These are phyloP conservation scores for Nepenthes gracilis DNA, from an alignment of 148 eudicot genomes.

Conservation along the genomic window DNA sequence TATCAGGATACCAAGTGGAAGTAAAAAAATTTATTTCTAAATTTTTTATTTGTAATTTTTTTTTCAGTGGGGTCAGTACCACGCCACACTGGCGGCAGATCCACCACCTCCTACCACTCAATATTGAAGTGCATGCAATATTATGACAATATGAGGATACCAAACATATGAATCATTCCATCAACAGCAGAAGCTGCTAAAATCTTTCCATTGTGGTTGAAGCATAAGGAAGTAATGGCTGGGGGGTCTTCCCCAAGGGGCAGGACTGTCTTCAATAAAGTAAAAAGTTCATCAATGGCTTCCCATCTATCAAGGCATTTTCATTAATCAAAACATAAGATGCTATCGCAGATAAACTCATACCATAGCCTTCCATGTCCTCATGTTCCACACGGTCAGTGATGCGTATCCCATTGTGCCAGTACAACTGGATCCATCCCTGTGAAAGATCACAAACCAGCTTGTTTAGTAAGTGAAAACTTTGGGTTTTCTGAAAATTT, in stretches of 20 bases:
- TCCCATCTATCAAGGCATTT: constrained; percentile 3
- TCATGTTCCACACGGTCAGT: constrained; percentile 94
- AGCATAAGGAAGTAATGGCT: constrained; percentile 82
- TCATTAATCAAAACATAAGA: constrained; percentile 9
- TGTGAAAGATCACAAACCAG: constrained; percentile 1
- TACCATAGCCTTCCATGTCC: constrained; percentile 97
- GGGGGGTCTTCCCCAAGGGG: constrained; percentile 99
- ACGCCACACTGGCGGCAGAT: too few relatives aligned
- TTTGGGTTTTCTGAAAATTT: too few relatives aligned
- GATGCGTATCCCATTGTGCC: constrained; percentile 62
- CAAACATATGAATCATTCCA: constrained; percentile 99
- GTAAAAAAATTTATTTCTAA: too few relatives aligned
- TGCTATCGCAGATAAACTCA: constrained; percentile 16
- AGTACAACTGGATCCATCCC: constrained; percentile 43
- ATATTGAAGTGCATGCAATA: background rate
- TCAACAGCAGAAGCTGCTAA: constrained; percentile 97
- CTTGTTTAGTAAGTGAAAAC: too few relatives aligned
- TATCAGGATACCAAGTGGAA: too few relatives aligned
- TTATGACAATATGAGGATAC: constrained; percentile 52
- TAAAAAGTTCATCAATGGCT: constrained; percentile 18
- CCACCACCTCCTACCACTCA: too few relatives aligned
- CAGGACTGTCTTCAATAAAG: constrained; percentile 83
- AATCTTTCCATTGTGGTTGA: constrained; percentile 96
- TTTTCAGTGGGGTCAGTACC: too few relatives aligned
- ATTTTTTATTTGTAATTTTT: too few relatives aligned